Evolutionary conservation across 2,329 filamentous ascomycete species (phyloP).

Genomic region (Ophiostoma novo-ulmi): DNA sequence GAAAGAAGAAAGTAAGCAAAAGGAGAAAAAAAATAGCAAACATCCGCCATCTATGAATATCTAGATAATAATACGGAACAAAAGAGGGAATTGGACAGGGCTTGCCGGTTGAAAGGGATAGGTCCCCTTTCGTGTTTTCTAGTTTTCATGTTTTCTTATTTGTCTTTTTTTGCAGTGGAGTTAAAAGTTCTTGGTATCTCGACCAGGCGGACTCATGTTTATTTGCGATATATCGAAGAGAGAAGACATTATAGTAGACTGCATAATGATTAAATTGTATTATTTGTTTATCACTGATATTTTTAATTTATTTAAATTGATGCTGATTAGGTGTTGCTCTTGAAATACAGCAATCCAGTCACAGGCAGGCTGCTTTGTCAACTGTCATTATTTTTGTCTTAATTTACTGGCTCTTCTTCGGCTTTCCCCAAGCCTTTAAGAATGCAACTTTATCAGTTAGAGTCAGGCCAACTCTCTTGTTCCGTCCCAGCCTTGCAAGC

Average conservation of each 20-base stretch:
- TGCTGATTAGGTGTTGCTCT: too few relatives aligned
- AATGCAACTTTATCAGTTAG: slow-evolving; percentile 79
- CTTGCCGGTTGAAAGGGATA: background rate
- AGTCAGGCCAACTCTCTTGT: slow-evolving; percentile 82
- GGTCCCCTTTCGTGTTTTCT: background rate
- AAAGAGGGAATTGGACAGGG: background rate
- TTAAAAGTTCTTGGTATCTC: background rate
- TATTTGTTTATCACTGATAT: background rate
- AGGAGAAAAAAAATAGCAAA: background rate
- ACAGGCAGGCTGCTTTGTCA: background rate
- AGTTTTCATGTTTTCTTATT: background rate
- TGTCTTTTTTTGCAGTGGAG: slow-evolving; percentile 8
- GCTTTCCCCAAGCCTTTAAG: slow-evolving; percentile 58
- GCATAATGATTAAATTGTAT: background rate
- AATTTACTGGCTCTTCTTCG: slow-evolving; percentile 27
- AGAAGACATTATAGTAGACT: background rate
- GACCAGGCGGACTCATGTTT: background rate
- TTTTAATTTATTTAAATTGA: too few relatives aligned
- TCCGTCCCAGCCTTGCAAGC: slow-evolving; percentile 77
- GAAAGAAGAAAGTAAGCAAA: background rate
- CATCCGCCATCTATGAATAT: slow-evolving; percentile 3
- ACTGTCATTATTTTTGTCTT: background rate
- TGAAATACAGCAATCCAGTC: background rate
- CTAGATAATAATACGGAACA: background rate
- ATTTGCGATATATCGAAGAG: background rate